Conservation (phyloP, 2,329 filamentous ascomycete genomes). For the Nigrospora oryzae region DNA sequence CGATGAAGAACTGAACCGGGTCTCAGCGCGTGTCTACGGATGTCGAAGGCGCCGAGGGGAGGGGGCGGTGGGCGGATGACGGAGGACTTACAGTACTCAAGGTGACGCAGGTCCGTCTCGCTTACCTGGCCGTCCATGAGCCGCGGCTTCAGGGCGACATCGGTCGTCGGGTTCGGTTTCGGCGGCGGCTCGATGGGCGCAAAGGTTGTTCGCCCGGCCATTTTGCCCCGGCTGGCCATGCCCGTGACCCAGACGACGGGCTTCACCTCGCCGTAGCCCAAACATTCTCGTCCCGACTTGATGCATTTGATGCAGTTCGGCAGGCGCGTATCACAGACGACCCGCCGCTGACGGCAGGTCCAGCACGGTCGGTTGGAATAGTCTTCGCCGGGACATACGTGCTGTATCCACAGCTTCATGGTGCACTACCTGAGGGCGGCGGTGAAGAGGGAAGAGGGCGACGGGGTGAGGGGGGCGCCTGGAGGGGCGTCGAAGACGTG, state of each 20-base stretch:
- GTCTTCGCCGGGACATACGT: background rate
- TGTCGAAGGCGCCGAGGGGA: background rate
- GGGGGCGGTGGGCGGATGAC: background rate
- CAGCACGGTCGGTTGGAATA: slow-evolving; percentile 4
- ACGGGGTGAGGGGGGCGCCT: too few species aligned
- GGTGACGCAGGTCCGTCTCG: background rate
- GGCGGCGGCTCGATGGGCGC: background rate
- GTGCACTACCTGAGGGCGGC: too few species aligned
- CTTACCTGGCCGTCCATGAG: background rate
- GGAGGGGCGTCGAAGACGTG: too few species aligned
- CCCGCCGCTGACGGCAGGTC: slow-evolving; percentile 7
- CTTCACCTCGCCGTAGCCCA: slow-evolving; percentile 3
- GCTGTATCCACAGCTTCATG: too few species aligned
- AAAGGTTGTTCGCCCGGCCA: slow-evolving; percentile 1
- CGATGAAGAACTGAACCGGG: background rate
- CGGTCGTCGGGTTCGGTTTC: background rate
- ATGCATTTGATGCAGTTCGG: slow-evolving; percentile 7
- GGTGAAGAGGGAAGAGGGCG: too few species aligned
- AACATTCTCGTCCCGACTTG: slow-evolving; percentile 3
- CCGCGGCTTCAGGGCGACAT: background rate
- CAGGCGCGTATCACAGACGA: slow-evolving; percentile 6
- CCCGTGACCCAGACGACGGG: slow-evolving; percentile 4
- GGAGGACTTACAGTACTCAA: slow-evolving; percentile 1
- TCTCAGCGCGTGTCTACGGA: background rate
- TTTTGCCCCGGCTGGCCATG: slow-evolving; percentile 4